Evolutionary conservation across 1,139 yeast species (phyloP).

Genomic region (Candida neerlandica): DNA sequence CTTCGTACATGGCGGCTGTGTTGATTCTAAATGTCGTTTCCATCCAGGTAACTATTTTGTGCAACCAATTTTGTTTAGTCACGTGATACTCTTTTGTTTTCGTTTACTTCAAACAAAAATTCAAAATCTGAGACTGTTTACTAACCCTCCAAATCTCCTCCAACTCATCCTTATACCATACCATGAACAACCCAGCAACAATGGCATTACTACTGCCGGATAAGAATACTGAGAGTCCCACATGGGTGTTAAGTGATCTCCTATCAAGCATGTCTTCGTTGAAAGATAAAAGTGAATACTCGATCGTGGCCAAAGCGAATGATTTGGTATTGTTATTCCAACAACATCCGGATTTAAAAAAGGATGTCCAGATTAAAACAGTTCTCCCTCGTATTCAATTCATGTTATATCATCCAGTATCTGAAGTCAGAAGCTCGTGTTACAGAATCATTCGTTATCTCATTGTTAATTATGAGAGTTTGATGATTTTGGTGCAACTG

Average conservation of each 20-base stretch:
- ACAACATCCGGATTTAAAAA: conserved; percentile 60
- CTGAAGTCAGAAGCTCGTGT: conserved; percentile 74
- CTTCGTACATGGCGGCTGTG: too few species aligned
- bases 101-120: too few species aligned
- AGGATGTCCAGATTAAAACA: conserved; percentile 65
- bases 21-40: too few species aligned
- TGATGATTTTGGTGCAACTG: conserved; percentile 46
- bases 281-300: conserved; percentile 44
- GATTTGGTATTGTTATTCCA: conserved; percentile 60
- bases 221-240: conserved; percentile 31
- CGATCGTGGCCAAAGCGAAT: conserved; percentile 61
- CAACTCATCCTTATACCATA: neutral
- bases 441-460: conserved; percentile 72
- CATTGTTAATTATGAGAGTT: conserved; percentile 55
- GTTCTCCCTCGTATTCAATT: conserved; percentile 63
- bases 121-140: too few species aligned
- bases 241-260: conserved; percentile 41
- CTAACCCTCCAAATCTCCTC: too few species aligned
- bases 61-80: too few species aligned
- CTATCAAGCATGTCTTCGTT: conserved; percentile 27
- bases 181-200: conserved; percentile 1
- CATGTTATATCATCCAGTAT: conserved; percentile 57
- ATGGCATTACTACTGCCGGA: conserved; percentile 3
- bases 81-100: too few species aligned
- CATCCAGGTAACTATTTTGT: too few species aligned